A percentile compares a stretch with the other conserved stretches of the same genome.
phyloP scores from a whole-genome alignment of 371 early-diverging fungal genomes.

The Haplosporangium sp. region DNA sequence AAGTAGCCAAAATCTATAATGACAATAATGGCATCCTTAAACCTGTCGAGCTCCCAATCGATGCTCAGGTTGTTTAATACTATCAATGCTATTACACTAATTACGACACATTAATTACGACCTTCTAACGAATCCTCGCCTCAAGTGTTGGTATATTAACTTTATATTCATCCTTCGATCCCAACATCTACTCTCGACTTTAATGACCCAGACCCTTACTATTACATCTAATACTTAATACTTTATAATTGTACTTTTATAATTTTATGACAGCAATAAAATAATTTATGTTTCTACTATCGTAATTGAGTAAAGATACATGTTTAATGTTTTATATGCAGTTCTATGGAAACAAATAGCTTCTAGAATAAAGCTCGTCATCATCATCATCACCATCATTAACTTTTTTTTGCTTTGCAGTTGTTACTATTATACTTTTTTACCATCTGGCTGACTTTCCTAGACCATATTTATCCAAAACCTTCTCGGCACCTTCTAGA shows the following conservation, averaged over 20 bases:
- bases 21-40: background rate
- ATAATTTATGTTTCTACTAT: too few species aligned
- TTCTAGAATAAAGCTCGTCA: slow-evolving; percentile 5
- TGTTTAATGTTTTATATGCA: background rate
- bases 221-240: too few species aligned
- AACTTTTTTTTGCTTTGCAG: background rate
- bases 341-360: slow-evolving; percentile 2
- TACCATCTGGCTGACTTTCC: slow-evolving; percentile 55
- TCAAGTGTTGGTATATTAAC: too few species aligned
- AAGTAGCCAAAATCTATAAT: background rate
- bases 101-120: too few species aligned
- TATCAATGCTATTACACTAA: too few species aligned
- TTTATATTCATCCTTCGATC: too few species aligned
- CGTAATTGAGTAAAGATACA: too few species aligned
- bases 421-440: background rate
- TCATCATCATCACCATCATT: background rate
- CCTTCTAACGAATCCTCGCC: too few species aligned
- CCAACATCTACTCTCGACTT: too few species aligned
- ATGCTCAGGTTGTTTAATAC: background rate
- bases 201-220: too few species aligned
- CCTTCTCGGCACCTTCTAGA: slow-evolving; percentile 59
- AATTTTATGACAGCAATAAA: too few species aligned
- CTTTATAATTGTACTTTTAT: too few species aligned
- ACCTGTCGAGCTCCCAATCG: background rate
- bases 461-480: slow-evolving; percentile 60